Percentiles rank a stretch among this genome's conserved stretches.
phyloP scores from a whole-genome alignment of 129 eudicot species.

The Sambucus nigra region DNA sequence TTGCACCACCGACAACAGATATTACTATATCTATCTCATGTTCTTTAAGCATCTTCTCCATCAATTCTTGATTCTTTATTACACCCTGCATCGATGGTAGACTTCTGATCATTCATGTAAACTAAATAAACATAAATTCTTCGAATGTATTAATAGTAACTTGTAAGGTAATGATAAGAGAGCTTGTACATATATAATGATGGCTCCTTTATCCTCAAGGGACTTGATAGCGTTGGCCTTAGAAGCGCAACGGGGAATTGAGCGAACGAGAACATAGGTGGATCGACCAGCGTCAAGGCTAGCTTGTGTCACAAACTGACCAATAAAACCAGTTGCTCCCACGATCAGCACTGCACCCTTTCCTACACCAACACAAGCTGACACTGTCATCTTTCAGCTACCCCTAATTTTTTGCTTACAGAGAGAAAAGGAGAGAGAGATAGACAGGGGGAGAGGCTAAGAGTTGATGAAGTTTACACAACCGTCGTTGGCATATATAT shows the following conservation, averaged over 20 bases:
- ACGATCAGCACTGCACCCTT: conserved; percentile 13
- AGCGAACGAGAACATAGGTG: conserved; percentile 17
- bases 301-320: conserved; percentile 21
- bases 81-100: too few relatives aligned
- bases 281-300: conserved; percentile 13
- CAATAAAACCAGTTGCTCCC: conserved; percentile 32
- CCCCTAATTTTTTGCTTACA: too few relatives aligned
- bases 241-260: conserved; percentile 9
- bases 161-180: neutral
- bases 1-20: conserved; percentile 27
- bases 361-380: neutral
- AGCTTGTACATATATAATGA: conserved; percentile 13
- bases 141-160: too few relatives aligned
- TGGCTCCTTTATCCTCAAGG: conserved; percentile 26
- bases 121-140: too few relatives aligned
- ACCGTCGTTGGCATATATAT: too few relatives aligned
- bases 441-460: too few relatives aligned
- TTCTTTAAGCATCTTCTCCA: conserved; percentile 22
- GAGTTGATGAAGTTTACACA: too few relatives aligned
- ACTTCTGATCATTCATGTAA: too few relatives aligned
- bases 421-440: too few relatives aligned
- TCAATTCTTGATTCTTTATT: conserved; percentile 16
- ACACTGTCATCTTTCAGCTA: conserved; percentile 12
- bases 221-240: conserved; percentile 15
- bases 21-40: conserved; percentile 24